Evolutionary conservation across 306 rosid species (phyloP), one percentile per base, ranked within the genome.

Genomic region (Quillaja saponaria): DNA sequence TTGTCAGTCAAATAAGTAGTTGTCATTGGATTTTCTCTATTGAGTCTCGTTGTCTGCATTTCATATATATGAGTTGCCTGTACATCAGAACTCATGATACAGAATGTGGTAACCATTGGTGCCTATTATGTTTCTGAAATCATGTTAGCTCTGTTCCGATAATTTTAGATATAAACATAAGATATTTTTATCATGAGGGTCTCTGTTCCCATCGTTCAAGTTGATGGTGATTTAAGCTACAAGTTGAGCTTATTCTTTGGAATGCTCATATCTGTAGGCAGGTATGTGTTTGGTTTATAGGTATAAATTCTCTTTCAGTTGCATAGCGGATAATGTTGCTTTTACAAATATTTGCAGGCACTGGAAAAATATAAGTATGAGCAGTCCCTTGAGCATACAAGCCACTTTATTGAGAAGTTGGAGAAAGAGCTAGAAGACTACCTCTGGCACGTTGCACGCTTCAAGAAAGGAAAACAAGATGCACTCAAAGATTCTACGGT

Each of bases 361-460:
- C 69, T 91, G 80, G 91, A 83, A 69, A 90, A 83, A 66, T 87
- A 79, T 58, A 79, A 25, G 72, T 87, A 75, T 31, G 80, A 72
- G 67, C 95, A 87, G 64, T 87, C 95, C 28, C 95, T 87, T 61
- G 91, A 91, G 70, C 95, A 88, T 73, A 82, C 96, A 46, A 85
- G 97, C 58, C 87, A 85, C 71, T 91, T 91, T 74, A 80, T 85
- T 72, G 96, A 91, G 61, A 88, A 67, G 76, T 73, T 88, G 84
- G 95, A 87, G 84, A 78, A 85, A 48, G 96, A 87, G 79, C 87
- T 88, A 17, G 83, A 84, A 71, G 87, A 88, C 57, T 85, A 81
- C 71, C 86, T 63, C 31, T 71, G 70, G 55, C 86, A 91, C 52
- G 65, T 82, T 59, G 84, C 81, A 49, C 74, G 42, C 68, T 85